A percentile compares a stretch with the other conserved stretches of the same genome.
phyloP scores from a whole-genome alignment of 495 filamentous ascomycete species.

The Aspergillus conjunctus region DNA sequence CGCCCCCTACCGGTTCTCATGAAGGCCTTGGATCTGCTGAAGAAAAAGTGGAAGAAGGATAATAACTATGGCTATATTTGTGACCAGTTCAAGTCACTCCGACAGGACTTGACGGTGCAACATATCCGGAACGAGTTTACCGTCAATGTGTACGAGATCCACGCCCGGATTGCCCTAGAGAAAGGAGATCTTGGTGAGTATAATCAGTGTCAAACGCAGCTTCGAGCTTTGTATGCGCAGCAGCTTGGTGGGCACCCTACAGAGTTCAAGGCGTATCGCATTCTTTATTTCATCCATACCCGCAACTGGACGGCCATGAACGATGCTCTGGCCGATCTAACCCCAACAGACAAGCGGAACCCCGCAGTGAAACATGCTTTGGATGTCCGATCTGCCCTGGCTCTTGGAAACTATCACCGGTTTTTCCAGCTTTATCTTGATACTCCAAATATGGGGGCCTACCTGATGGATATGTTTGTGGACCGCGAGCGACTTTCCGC shows the following conservation, averaged over 20 bases:
- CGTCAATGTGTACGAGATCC: conserved; percentile 93
- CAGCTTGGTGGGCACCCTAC: conserved; percentile 85
- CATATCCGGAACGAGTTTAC: conserved; percentile 95
- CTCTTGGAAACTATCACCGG: conserved; percentile 92
- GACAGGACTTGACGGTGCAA: conserved; percentile 97
- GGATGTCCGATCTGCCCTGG: conserved; percentile 85
- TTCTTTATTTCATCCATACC: conserved; percentile 99
- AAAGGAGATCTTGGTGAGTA: conserved; percentile 99
- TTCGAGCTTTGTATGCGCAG: conserved; percentile 84
- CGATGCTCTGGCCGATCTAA: conserved; percentile 96
- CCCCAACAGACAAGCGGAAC: conserved; percentile 87
- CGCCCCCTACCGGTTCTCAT: conserved; percentile 80
- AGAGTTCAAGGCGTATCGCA: conserved; percentile 99
- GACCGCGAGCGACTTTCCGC: conserved; percentile 89
- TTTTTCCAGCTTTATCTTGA: conserved; percentile 95
- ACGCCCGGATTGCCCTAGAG: conserved; percentile 96
- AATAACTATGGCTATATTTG: conserved; percentile 96
- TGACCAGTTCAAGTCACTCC: conserved; percentile 98
- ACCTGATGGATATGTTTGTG: conserved; percentile 99
- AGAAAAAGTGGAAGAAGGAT: conserved; percentile 92
- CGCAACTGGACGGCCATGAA: conserved; percentile 98
- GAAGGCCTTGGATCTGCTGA: conserved; percentile 82
- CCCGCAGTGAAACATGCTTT: conserved; percentile 86
- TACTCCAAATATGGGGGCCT: conserved; percentile 95
- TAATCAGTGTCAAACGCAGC: conserved; percentile 99